Conservation (phyloP, 2,329 filamentous ascomycete genomes). For the Aspergillus novoparasiticus region DNA sequence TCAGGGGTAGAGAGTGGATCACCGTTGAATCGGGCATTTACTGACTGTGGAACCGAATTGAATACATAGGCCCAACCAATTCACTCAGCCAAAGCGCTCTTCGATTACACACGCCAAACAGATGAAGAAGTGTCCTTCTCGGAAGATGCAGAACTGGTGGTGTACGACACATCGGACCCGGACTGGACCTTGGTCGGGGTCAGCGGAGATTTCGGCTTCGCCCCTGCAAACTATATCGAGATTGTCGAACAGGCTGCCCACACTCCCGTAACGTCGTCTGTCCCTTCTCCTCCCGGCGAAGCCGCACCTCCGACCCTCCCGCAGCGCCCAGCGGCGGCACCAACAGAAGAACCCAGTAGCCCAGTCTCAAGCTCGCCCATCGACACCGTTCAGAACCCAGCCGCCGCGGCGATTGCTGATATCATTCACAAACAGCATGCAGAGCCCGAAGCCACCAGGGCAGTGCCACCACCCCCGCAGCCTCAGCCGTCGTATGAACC, state of each 20-base stretch:
- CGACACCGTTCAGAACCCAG: constrained; percentile 52
- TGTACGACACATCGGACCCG: constrained; percentile 88
- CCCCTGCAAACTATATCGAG: constrained; percentile 94
- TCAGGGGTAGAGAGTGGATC: constrained; percentile 21
- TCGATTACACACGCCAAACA: constrained; percentile 94
- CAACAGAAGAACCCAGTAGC: constrained; percentile 30
- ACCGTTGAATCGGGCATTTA: not conserved
- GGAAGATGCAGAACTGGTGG: constrained; percentile 78
- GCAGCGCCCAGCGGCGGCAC: constrained; percentile 28
- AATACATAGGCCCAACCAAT: constrained; percentile 62
- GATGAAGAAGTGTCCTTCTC: constrained; percentile 96
- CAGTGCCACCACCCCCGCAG: constrained; percentile 38
- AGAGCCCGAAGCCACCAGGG: constrained; percentile 31
- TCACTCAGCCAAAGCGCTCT: constrained; percentile 83
- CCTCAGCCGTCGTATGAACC: constrained; percentile 63
- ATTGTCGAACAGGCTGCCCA: constrained; percentile 58
- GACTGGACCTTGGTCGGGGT: constrained; percentile 95
- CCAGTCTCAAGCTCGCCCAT: constrained; percentile 39
- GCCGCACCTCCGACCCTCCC: constrained; percentile 45
- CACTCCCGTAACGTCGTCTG: constrained; percentile 24
- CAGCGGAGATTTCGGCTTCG: constrained; percentile 87
- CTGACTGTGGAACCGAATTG: constrained; percentile 4
- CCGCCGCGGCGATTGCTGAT: constrained; percentile 59
- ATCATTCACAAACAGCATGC: constrained; percentile 47
- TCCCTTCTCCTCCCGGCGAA: constrained; percentile 29